Evolutionary conservation across 306 rosid genomes (phyloP).

Genomic region (Pyrus betulifolia): DNA sequence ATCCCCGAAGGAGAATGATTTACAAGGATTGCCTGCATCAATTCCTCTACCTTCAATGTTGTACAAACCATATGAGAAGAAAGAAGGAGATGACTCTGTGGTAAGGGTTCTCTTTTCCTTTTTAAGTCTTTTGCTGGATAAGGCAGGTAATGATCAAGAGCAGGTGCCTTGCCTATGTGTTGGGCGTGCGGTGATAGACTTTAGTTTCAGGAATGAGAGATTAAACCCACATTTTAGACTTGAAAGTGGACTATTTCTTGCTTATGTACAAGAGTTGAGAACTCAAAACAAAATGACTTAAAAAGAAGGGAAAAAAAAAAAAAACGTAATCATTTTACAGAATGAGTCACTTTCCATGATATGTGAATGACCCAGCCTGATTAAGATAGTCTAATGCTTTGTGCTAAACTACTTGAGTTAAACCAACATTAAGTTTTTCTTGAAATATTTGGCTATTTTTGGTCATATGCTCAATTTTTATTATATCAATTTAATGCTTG

Average conservation of each 20-base stretch:
- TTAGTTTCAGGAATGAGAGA: neutral
- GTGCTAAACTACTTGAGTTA: neutral
- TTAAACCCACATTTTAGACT: neutral
- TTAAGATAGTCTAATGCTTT: neutral
- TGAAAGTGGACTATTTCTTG: neutral
- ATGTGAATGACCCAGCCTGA: neutral
- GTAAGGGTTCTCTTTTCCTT: conserved; percentile 33
- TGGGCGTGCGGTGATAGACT: neutral
- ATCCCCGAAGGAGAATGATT: conserved; percentile 52
- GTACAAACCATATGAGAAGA: conserved; percentile 62
- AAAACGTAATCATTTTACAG: neutral
- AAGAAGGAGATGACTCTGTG: conserved; percentile 60
- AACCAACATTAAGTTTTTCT: neutral
- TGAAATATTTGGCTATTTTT: neutral
- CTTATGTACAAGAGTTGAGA: neutral
- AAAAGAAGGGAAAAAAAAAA: neutral
- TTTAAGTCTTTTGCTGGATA: neutral
- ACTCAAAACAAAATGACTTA: neutral
- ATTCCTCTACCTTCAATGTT: conserved; percentile 64
- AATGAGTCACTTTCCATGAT: neutral
- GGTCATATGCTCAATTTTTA: neutral
- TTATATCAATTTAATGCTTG: conserved; percentile 7
- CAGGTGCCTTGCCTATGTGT: neutral
- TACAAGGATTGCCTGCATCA: conserved; percentile 39
- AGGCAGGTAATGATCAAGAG: neutral